These are phyloP conservation scores for Zalaria sp. DNA, from an alignment of 2,329 filamentous ascomycete genomes.

Conservation along the genomic window DNA sequence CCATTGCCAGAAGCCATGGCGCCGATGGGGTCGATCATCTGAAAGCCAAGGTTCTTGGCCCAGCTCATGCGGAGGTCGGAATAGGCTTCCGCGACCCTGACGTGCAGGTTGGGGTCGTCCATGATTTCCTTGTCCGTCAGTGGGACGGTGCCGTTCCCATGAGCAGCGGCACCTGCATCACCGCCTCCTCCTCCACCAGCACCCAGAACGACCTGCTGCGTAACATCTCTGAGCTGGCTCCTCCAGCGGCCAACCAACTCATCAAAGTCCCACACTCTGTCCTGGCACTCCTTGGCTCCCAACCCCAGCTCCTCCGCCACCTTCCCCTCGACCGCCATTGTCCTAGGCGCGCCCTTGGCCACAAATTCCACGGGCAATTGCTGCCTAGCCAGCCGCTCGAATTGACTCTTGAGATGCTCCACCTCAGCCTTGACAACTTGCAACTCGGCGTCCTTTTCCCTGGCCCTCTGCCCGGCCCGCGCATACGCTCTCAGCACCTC, in stretches of 20 bases:
- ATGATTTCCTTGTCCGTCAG: not conserved
- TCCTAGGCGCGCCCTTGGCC: slow-evolving; percentile 6
- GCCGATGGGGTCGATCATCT: too few species aligned
- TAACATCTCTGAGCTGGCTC: slow-evolving; percentile 3
- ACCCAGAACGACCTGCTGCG: slow-evolving; percentile 1
- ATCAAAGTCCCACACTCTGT: slow-evolving; percentile 7
- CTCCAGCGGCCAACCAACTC: slow-evolving; percentile 8
- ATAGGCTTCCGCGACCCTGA: not conserved
- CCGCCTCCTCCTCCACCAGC: not conserved
- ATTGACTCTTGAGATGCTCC: slow-evolving; percentile 24
- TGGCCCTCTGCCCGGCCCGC: slow-evolving; percentile 23
- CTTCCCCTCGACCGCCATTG: slow-evolving; percentile 3
- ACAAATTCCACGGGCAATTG: slow-evolving; percentile 20
- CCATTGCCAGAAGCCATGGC: too few species aligned
- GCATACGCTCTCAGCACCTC: slow-evolving; percentile 31
- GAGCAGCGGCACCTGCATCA: not conserved
- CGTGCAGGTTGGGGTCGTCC: not conserved
- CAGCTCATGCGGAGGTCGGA: not conserved
- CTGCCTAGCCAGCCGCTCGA: slow-evolving; percentile 17
- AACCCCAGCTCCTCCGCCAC: slow-evolving; percentile 4
- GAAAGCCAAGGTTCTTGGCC: too few species aligned
- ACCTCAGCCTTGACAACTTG: slow-evolving; percentile 26
- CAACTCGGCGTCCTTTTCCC: slow-evolving; percentile 22
- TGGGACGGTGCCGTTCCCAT: not conserved
- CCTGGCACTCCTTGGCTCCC: slow-evolving; percentile 5